Conservation (phyloP, 1,139 yeast species). For the Hyphopichia buzzinii region DNA sequence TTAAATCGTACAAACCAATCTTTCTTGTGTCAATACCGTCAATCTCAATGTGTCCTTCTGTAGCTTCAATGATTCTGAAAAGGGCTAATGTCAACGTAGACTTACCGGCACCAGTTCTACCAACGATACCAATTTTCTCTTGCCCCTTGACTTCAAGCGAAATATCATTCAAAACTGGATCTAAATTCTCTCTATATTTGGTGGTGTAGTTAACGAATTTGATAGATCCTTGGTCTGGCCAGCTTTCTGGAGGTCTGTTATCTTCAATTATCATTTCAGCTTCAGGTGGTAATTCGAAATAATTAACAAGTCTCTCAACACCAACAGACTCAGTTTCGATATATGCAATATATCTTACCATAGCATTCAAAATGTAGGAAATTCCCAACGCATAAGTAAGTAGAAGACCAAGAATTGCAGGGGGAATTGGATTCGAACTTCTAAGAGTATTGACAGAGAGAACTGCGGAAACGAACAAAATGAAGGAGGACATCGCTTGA, state of each 20-base stretch:
- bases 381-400: slow-evolving; percentile 27
- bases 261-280: slow-evolving; percentile 23
- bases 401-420: slow-evolving; percentile 27
- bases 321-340: slow-evolving; percentile 26
- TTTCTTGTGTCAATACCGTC: slow-evolving; percentile 23
- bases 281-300: slow-evolving; percentile 22
- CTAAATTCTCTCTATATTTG: slow-evolving; percentile 25
- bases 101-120: slow-evolving; percentile 34
- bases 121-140: slow-evolving; percentile 32
- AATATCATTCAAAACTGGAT: slow-evolving; percentile 24
- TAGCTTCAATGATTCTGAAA: slow-evolving; percentile 29
- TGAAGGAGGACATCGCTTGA: slow-evolving; percentile 22
- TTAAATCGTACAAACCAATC: slow-evolving; percentile 27
- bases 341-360: slow-evolving; percentile 27
- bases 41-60: slow-evolving; percentile 24
- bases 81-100: slow-evolving; percentile 29
- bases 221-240: slow-evolving; percentile 26
- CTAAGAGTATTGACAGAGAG: slow-evolving; percentile 19
- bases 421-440: slow-evolving; percentile 16
- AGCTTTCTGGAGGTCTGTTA: slow-evolving; percentile 18
- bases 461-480: slow-evolving; percentile 19
- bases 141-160: slow-evolving; percentile 19
- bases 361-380: slow-evolving; percentile 20
- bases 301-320: slow-evolving; percentile 27
- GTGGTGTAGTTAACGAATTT: slow-evolving; percentile 23